phyloP scores from a whole-genome alignment of 106 monocot genomes.

The Xerophyta viscosa region DNA sequence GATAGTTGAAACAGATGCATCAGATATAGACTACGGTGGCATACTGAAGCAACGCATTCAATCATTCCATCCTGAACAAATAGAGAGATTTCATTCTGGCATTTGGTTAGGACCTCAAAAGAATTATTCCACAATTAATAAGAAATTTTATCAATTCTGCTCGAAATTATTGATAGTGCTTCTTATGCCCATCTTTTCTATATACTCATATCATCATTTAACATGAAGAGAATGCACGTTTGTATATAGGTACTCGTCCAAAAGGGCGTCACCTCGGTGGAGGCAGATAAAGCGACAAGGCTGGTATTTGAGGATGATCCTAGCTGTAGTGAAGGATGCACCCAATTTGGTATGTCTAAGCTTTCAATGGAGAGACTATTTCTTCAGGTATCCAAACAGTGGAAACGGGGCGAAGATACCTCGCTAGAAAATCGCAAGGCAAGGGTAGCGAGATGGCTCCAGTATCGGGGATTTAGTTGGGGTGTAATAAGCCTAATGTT shows the following conservation, averaged over 20 bases:
- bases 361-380: constrained; percentile 58
- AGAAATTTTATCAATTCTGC: no score
- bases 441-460: constrained; percentile 77
- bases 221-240: no score
- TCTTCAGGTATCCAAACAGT: constrained; percentile 76
- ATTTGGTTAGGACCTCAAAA: no score
- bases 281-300: constrained; percentile 46
- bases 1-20: no score
- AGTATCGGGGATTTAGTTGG: constrained; percentile 89
- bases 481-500: constrained; percentile 45
- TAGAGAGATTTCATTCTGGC: no score
- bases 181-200: no score
- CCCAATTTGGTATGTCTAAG: constrained; percentile 45
- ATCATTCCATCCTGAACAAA: no score
- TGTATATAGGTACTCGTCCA: constrained; percentile 50
- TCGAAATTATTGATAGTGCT: no score
- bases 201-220: no score
- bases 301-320: constrained; percentile 60
- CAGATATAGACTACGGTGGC: no score
- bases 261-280: constrained; percentile 55
- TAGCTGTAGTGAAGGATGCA: neutral
- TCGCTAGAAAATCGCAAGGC: constrained; percentile 41
- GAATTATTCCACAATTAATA: no score
- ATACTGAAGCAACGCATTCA: no score
- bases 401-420: constrained; percentile 38